Conservation (phyloP, 2,329 filamentous ascomycete genomes). For the Xylariales sp. region DNA sequence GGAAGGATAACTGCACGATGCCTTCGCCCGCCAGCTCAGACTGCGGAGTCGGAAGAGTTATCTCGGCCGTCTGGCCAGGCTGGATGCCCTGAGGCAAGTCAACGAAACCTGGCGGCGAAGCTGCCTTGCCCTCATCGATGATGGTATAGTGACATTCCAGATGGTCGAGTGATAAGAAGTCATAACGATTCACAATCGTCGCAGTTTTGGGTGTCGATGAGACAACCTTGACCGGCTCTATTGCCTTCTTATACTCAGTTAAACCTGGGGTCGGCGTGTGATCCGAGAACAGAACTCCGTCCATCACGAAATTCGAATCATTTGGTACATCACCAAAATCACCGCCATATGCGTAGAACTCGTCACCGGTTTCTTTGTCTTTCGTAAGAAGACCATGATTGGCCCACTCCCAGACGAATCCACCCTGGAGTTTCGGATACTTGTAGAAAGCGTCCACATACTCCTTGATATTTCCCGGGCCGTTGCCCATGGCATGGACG, state of each 20-base stretch:
- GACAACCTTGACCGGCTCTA: constrained; percentile 40
- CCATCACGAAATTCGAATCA: constrained; percentile 50
- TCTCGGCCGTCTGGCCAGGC: constrained; percentile 20
- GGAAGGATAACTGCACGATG: constrained; percentile 21
- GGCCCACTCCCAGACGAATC: constrained; percentile 58
- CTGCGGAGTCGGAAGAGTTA: constrained; percentile 12
- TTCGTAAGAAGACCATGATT: constrained; percentile 46
- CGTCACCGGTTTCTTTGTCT: constrained; percentile 31
- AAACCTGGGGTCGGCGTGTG: constrained; percentile 41
- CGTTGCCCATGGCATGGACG: constrained; percentile 62
- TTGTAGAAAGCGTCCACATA: constrained; percentile 59
- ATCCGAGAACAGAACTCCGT: constrained; percentile 42
- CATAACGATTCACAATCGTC: constrained; percentile 33
- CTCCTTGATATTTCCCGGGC: constrained; percentile 60
- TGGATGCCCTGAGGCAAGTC: constrained; percentile 19
- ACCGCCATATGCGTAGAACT: constrained; percentile 50
- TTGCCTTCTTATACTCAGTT: constrained; percentile 39
- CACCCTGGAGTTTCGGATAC: constrained; percentile 55
- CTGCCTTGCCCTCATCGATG: constrained; percentile 19
- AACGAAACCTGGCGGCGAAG: constrained; percentile 15
- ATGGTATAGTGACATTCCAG: constrained; percentile 27
- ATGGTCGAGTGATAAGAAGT: constrained; percentile 35
- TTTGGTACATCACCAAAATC: constrained; percentile 55
- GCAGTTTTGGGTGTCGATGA: constrained; percentile 26
- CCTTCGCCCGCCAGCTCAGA: constrained; percentile 13